Evolutionary conservation across 306 rosid species (phyloP), one percentile per base, ranked within the genome.

Genomic region (Lathyrus oleraceus): DNA sequence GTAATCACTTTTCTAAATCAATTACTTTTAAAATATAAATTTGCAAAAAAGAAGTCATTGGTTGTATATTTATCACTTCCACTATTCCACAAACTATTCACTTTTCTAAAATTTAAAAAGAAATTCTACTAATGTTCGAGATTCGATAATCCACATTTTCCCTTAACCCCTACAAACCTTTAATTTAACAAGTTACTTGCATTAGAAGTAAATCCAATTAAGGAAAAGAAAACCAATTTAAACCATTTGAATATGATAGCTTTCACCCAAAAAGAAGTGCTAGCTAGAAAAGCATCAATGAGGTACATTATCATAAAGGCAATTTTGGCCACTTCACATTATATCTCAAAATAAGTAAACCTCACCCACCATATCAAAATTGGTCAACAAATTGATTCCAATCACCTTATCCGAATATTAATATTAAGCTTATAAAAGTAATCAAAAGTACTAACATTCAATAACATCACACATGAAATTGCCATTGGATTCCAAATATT

Each of bases 401-500:
- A 53, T 53, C 57, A 78, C 77, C 77, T 58, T 65, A 78, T 78
- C 73, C 56, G 6, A 62, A 25, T 65, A 57, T 71, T 59, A 61
- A 76, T 49, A 60, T 11, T 69, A 23, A 9, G 32, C 72, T 69
- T 42, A 17, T 53, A 70, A 73, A 73, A 73, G 78, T 15, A 73
- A 60, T 20, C 32, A n/a, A 79, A 79, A 67, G 61, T 79, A 63
- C 35, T 48, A 79, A 58, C 75, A 16, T 21, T 58, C 65, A 74
- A 71, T 77, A 81, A 78, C 79, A 67, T 69, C 40, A 61, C 60
- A 42, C 40, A 68, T 43, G 69, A 72, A 68, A 74, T 59, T 27
- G 71, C 73, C 84, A 12, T 85, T 77, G 90, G 90, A 83, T 87
- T 82, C 96, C 85, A 79, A 69, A 74, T 76, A 76, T 20, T 21